Evolutionary conservation across 1,139 yeast species (phyloP).

Genomic region (Diutina mesorugosa): DNA sequence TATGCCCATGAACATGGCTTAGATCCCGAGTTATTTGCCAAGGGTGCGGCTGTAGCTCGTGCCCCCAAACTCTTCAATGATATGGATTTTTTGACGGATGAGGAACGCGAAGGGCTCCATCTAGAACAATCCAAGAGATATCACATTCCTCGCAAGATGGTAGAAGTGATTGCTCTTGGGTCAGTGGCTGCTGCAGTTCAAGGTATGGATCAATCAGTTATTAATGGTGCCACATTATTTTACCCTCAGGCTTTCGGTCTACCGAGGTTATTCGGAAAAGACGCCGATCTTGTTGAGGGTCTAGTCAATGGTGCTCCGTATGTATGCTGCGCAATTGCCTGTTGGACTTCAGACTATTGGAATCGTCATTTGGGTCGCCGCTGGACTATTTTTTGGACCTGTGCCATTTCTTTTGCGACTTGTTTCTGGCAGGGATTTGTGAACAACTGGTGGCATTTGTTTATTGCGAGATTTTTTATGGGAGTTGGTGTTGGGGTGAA

Average conservation of each 20-base stretch:
- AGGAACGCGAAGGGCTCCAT: constrained; percentile 43
- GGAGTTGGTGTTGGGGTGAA: constrained; percentile 1
- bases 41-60: constrained; percentile 70
- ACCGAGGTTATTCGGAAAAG: constrained; percentile 10
- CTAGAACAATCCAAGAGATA: constrained; percentile 52
- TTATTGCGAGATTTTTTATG: neutral
- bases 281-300: constrained; percentile 61
- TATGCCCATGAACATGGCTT: constrained; percentile 52
- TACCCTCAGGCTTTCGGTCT: constrained; percentile 49
- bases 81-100: constrained; percentile 42
- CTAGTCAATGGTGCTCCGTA: constrained; percentile 76
- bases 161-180: constrained; percentile 52
- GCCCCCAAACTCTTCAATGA: constrained; percentile 46
- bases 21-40: constrained; percentile 54
- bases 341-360: constrained; percentile 62
- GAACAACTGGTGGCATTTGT: constrained; percentile 2
- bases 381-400: constrained; percentile 50
- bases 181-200: constrained; percentile 88
- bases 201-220: constrained; percentile 87
- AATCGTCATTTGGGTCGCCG: constrained; percentile 58
- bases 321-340: constrained; percentile 59
- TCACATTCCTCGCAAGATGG: constrained; percentile 67
- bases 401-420: neutral
- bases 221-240: constrained; percentile 71
- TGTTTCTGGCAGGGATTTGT: constrained; percentile 2